Conservation (phyloP, 176 grass and related monocot species). For the Tillandsia fasciculata region DNA sequence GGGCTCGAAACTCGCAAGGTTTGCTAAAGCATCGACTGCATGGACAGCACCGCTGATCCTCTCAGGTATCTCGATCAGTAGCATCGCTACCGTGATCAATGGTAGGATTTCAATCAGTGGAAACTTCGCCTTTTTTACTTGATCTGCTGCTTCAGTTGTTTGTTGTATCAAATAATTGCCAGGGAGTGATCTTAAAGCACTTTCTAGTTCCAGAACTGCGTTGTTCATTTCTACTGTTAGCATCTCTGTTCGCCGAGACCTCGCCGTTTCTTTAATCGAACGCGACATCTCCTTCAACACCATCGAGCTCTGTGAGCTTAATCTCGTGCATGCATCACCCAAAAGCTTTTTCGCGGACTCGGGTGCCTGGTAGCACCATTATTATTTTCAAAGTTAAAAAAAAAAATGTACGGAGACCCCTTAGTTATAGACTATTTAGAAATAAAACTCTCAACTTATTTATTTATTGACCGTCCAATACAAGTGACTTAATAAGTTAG, state of each 20-base stretch:
- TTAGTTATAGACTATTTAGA: too few relatives aligned
- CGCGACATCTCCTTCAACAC: conserved; percentile 55
- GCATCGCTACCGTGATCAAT: conserved; percentile 39
- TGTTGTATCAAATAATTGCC: conserved; percentile 14
- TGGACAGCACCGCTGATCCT: conserved; percentile 44
- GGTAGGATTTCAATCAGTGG: conserved; percentile 42
- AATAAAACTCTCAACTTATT: too few relatives aligned
- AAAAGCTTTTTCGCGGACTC: conserved; percentile 34
- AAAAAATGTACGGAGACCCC: too few relatives aligned
- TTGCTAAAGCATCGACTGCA: conserved; percentile 40
- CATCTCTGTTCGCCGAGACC: conserved; percentile 28
- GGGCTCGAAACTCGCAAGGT: conserved; percentile 38
- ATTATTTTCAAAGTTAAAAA: too few relatives aligned
- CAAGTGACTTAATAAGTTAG: too few relatives aligned
- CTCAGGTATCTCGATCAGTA: conserved; percentile 55
- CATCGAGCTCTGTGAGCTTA: conserved; percentile 32
- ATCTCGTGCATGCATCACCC: conserved; percentile 31
- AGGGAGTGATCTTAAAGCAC: conserved; percentile 43
- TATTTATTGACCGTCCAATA: too few relatives aligned
- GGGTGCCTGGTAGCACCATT: conserved; percentile 7
- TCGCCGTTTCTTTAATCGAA: conserved; percentile 36
- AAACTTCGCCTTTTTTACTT: background rate
- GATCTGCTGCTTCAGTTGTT: background rate
- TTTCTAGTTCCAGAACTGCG: conserved; percentile 58
- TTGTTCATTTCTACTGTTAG: conserved; percentile 51